Evolutionary conservation across 176 grass and related monocot genomes (phyloP).

Genomic region (Ananas comosus): DNA sequence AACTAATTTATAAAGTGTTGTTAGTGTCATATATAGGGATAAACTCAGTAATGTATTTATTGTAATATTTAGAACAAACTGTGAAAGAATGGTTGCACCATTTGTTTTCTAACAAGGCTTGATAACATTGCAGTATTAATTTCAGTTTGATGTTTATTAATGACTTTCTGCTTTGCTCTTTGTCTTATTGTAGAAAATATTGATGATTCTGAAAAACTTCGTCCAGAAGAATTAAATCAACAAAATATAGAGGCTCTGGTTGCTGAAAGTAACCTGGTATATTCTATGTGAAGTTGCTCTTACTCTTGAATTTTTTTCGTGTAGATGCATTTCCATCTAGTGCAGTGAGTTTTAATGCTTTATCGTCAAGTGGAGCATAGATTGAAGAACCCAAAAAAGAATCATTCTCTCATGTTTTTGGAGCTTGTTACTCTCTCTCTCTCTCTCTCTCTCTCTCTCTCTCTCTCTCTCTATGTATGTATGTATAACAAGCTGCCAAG

Average conservation of each 20-base stretch:
- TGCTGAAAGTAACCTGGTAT: slow-evolving; percentile 73
- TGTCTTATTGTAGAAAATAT: slow-evolving; percentile 41
- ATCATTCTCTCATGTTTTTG: not conserved
- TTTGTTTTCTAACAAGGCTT: no score
- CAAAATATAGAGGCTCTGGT: slow-evolving; percentile 61
- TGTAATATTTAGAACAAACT: no score
- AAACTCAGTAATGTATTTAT: no score
- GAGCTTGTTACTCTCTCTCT: not conserved
- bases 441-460: no score
- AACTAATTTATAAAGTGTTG: no score
- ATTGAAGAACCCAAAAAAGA: not conserved
- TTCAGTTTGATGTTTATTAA: not conserved
- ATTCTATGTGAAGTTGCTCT: slow-evolving; percentile 4
- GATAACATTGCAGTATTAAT: no score
- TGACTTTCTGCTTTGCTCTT: slow-evolving; percentile 10
- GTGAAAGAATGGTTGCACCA: no score
- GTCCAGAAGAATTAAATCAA: slow-evolving; percentile 49
- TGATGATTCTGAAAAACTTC: slow-evolving; percentile 33
- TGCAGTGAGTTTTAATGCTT: not conserved
- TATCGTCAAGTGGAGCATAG: not conserved
- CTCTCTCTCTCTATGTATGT: not conserved
- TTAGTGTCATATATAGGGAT: no score
- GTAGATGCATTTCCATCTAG: not conserved
- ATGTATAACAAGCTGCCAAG: not conserved
- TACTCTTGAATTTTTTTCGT: not conserved